Conservation (phyloP, 768 basidiomycete genomes). For the Cystobasidium ongulense region DNA sequence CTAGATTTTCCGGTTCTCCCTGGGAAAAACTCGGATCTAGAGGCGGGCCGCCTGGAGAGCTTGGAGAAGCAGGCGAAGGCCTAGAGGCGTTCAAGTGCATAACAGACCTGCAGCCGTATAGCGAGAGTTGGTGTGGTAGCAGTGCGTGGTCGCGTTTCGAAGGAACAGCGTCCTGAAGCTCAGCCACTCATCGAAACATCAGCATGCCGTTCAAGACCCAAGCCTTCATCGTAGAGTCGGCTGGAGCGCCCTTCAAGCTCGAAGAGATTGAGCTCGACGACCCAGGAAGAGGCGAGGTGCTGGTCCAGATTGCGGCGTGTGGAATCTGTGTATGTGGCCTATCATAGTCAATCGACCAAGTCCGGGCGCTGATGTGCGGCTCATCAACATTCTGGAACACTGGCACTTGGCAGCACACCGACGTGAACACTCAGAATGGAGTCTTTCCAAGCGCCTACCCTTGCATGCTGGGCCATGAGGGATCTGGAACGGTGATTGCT, state of each 20-base stretch:
- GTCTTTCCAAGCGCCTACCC: constrained; percentile 14
- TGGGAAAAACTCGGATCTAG: too few relatives aligned
- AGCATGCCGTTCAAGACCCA: constrained; percentile 16
- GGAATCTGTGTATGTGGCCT: not conserved
- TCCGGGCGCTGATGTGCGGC: too few relatives aligned
- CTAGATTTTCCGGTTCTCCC: too few relatives aligned
- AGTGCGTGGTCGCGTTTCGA: too few relatives aligned
- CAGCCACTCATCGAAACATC: not conserved
- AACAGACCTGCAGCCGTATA: too few relatives aligned
- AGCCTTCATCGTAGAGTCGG: constrained; percentile 14
- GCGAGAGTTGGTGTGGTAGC: too few relatives aligned
- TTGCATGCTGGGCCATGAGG: constrained; percentile 36
- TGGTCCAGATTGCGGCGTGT: not conserved
- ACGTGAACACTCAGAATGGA: constrained; percentile 13
- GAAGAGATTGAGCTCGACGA: constrained; percentile 15
- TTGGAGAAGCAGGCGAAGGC: too few relatives aligned
- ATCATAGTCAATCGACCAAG: not conserved
- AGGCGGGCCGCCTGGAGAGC: too few relatives aligned
- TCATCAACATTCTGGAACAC: too few relatives aligned
- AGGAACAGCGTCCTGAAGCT: not conserved
- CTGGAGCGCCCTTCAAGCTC: constrained; percentile 20
- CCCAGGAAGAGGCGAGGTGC: constrained; percentile 11
- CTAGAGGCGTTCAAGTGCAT: too few relatives aligned
- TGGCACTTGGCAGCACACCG: not conserved
- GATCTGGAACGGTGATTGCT: constrained; percentile 36